Evolutionary conservation across 768 basidiomycete species (phyloP), one percentile per base, ranked within the genome.

Genomic region (Gloeopeniophorella convolvens): DNA sequence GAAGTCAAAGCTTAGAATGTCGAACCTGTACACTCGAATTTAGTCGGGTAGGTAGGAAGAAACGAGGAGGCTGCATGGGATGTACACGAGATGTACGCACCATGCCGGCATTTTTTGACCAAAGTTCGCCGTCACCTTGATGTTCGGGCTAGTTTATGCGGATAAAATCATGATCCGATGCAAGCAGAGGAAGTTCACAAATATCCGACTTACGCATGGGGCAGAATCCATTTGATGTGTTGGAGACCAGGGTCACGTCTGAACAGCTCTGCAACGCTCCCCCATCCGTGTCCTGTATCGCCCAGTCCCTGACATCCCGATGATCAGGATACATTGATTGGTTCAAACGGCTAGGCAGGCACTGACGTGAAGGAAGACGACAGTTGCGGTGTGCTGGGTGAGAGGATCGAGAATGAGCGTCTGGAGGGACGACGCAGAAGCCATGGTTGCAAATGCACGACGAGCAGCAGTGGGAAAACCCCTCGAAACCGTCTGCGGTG

Each of bases 151-250:
- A 20, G 42, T 34, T 47, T 15, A 41, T 23, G 21, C 16, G 20
- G 4, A 0, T 32, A 20, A 15, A 27, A 48, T 42, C 9, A 42
- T 47, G 27, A 23, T 3, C 2, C 5, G 12, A 13, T 34, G 20
- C 30, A 36, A 30, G 20, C 12, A 37, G 21, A 27, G 11, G 30
- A 62, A 54, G 12, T 58, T 52, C 45, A 35, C 21, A 45, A 46
- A 21, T 45, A 42, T 3, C 44, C 43, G 51, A 71, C 80, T 70
- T 70, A 86, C 75, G 87, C 83, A 65, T 89, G 82, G 16, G 91
- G 91, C 21, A 96, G 71, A 37, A 96, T 70, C 89, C 90, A 97
- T 72, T 94, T 93, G 52, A 94, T 72, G 62, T 93, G 85, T 11
- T 75, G 70, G 27, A 92, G 70, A 9, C 63, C 71, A 30, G 73